Evolutionary conservation across 179 eudicot genomes (phyloP), one percentile per base, ranked within the genome.

Genomic region (Patellifolia procumbens): DNA sequence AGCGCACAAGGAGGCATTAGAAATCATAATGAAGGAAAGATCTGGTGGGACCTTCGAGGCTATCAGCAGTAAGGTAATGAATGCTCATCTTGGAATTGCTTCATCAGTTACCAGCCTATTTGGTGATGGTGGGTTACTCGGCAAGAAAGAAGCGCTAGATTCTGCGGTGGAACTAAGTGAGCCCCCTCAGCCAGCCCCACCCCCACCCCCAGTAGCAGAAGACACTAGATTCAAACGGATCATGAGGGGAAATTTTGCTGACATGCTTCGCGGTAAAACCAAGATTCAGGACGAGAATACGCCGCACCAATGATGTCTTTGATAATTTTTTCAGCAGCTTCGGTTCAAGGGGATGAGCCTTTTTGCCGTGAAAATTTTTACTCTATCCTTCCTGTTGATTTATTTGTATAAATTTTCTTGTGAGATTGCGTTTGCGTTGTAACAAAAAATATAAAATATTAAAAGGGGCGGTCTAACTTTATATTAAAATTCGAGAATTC

Each of bases 1-100:
- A 58, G 99, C 97, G 58, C 99, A 95, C 78, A 95, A 95, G 84
- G 98, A 93, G 80, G 98, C 98, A 13, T 86, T 93, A 13, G 98
- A 93, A 83, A 90, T 95, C 64, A 85, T 95, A 78, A 20, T 91
- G 85, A 95, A 87, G 87, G 99, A 95, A 76, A 89, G 99, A 81
- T 89, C 97, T 7, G 97, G 95, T 34, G 99, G 98, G 73, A 85
- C 96, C 32, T 81, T 93, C 5, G 99, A 95, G 46, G 70, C 96
- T 35, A 76, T 95, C 59, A 95, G n/a, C n/a, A n/a, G 97, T 72
- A 95, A 95, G 85, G 99, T 79, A 67, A 95, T 92, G 99, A 97
- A 98, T 61, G 88, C 97, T 78, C 97, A 95, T 82, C 90, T 95
- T 37, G 99, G 95, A 48, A 80, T 91, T 48, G 87, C 99, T 72